phyloP scores from a whole-genome alignment of 176 grass and related monocot species.

The Rhynchospora tenuis region DNA sequence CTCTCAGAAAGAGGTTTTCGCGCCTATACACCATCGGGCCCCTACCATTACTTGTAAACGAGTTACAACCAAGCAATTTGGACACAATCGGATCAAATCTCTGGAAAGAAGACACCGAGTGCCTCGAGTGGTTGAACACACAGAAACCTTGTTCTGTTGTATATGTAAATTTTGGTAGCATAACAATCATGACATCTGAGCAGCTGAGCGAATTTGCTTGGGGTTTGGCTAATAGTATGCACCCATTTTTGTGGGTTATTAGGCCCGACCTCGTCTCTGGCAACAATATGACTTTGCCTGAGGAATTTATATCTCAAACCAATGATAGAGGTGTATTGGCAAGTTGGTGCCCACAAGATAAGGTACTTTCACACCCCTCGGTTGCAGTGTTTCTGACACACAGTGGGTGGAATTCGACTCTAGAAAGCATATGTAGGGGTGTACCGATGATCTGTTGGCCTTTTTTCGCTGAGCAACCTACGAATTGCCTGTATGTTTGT shows the following conservation, averaged over 20 bases:
- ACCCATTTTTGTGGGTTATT: slow-evolving; percentile 57
- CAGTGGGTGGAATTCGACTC: slow-evolving; percentile 67
- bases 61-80: slow-evolving; percentile 24
- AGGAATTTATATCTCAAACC: slow-evolving; percentile 33
- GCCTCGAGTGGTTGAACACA: slow-evolving; percentile 49
- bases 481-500: slow-evolving; percentile 51
- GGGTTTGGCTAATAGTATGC: slow-evolving; percentile 48
- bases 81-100: slow-evolving; percentile 41
- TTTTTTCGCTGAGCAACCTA: slow-evolving; percentile 55
- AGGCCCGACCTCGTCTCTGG: slow-evolving; percentile 56
- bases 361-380: slow-evolving; percentile 38
- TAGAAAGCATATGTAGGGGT: slow-evolving; percentile 55
- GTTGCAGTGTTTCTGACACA: slow-evolving; percentile 64
- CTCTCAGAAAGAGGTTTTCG: slow-evolving; percentile 37
- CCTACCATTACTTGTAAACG: slow-evolving; percentile 27
- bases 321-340: slow-evolving; percentile 31
- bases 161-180: slow-evolving; percentile 91
- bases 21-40: slow-evolving; percentile 46
- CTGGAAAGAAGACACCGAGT: slow-evolving; percentile 54
- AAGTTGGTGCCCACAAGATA: slow-evolving; percentile 63
- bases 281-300: slow-evolving; percentile 33
- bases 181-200: slow-evolving; percentile 36
- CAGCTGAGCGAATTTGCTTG: slow-evolving; percentile 63
- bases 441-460: slow-evolving; percentile 74
- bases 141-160: slow-evolving; percentile 40